phyloP scores from a whole-genome alignment of 2,329 filamentous ascomycete genomes.

The Cladosporium velox region DNA sequence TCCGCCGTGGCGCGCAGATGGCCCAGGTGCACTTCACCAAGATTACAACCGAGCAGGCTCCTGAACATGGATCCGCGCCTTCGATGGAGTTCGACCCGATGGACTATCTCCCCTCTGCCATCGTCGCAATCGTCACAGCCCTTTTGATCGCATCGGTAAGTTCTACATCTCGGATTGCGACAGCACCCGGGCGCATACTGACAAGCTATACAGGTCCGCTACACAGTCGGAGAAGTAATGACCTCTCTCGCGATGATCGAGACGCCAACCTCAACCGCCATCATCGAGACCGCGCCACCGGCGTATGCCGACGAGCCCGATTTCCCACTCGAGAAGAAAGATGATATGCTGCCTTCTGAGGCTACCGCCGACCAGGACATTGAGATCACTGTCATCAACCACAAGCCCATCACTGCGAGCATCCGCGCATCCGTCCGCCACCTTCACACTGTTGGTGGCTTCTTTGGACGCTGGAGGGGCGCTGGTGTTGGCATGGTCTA shows the following conservation, averaged over 20 bases:
- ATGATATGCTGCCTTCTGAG: conserved; percentile 32
- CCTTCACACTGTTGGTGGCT: conserved; percentile 51
- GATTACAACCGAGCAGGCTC: conserved; percentile 27
- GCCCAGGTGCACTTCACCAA: conserved; percentile 33
- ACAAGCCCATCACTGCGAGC: conserved; percentile 62
- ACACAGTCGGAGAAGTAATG: conserved; percentile 62
- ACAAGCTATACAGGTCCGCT: conserved; percentile 40
- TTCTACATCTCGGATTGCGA: conserved; percentile 13
- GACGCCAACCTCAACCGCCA: conserved; percentile 55
- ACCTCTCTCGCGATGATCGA: conserved; percentile 66
- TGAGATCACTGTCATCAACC: conserved; percentile 50
- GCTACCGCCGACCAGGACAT: conserved; percentile 31
- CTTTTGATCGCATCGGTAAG: conserved; percentile 46
- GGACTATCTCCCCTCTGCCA: conserved; percentile 34
- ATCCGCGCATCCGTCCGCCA: conserved; percentile 61
- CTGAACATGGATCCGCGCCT: conserved; percentile 18
- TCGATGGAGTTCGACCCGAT: conserved; percentile 30
- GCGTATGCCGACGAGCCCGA: conserved; percentile 52
- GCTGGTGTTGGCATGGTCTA: conserved; percentile 38
- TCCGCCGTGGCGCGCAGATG: conserved; percentile 35
- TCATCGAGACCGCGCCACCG: conserved; percentile 47
- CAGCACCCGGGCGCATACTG: conserved; percentile 6
- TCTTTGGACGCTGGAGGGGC: conserved; percentile 40
- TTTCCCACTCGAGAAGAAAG: conserved; percentile 46
- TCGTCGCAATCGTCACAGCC: conserved; percentile 44